Base-by-base conservation (phyloP, 768 basidiomycete genomes). In the Tulasnella sp. region DNA sequence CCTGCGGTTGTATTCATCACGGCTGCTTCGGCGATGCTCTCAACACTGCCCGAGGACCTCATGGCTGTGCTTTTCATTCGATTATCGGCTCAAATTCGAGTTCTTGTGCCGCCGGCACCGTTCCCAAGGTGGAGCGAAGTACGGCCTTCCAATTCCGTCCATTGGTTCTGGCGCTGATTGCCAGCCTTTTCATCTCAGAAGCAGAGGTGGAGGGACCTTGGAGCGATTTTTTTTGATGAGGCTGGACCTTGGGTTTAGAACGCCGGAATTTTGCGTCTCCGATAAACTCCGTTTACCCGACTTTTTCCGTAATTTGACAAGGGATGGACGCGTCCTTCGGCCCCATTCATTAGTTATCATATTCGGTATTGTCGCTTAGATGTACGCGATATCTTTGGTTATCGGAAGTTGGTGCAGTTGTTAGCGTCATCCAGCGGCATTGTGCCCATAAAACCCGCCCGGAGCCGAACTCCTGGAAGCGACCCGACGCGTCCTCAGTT, bases 261-360 rank as follows among this genome's bases (percentile, higher is more conserved):
- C n/a, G 24, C 52, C 52, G 52, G 52, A n/a, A n/a, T 68, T 18
- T 68, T 36, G 24, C 18, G 36, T 27, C 27, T 68, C 62, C 62
- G 62, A 31, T 68, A 68, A 58, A 68, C 31, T 68, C 62, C 62
- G 62, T 68, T 68, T 68, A 27, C 62, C 62, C 62, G 62, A 68
- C 12, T 36, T 36, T 16, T 68, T 68, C 62, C 62, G 31, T 10
- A 68, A 27, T 31, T 14, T 31, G 7, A 36, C 62, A 68, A 68
- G 31, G 12, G 62, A 68, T 68, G 34, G 62, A 68, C 62, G 62
- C 62, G 62, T 68, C 62, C 62, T 68, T 34, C 62, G 62, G 62
- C 62, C 34, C 62, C 34, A n/a, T n/a, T 31, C 27, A 27, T 34
- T 36, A 34, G n/a, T 68, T 36, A 68, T 34, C 16, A 68, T 14